Evolutionary conservation across 352 stramenopile genomes (phyloP).

Genomic region (Plasmopara halstedii): DNA sequence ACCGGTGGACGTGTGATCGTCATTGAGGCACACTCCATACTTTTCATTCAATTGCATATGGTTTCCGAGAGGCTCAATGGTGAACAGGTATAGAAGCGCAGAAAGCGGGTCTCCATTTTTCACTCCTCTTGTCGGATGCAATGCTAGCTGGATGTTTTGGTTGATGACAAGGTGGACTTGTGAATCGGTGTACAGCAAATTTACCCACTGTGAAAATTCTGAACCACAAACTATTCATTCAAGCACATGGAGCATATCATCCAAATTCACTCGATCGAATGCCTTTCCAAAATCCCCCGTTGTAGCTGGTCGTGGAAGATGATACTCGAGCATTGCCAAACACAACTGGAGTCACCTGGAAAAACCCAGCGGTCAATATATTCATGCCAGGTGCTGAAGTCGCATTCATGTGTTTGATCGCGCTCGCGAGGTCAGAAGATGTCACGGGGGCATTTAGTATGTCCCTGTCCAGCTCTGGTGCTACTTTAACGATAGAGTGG

Average conservation of each 20-base stretch:
- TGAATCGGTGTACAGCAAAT: background rate
- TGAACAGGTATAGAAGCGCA: background rate
- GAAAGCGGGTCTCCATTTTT: background rate
- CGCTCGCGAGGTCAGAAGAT: background rate
- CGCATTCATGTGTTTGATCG: background rate
- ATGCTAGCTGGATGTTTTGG: background rate
- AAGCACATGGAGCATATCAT: background rate
- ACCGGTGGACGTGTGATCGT: background rate
- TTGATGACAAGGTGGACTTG: background rate
- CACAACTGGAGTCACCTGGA: background rate
- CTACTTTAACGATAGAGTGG: background rate
- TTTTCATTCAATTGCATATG: background rate
- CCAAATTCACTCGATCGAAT: background rate
- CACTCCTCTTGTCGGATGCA: background rate
- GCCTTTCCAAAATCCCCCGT: background rate
- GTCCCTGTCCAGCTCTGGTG: background rate
- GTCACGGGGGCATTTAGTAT: background rate
- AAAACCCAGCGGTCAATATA: background rate
- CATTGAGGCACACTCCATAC: background rate
- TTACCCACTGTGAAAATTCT: background rate
- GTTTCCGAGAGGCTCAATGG: background rate
- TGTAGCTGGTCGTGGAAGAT: too few species aligned
- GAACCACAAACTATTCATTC: background rate
- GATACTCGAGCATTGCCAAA: background rate
- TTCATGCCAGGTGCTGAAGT: background rate